Conservation (phyloP, 2,329 filamentous ascomycete genomes). For the Karstenula rhodostoma region DNA sequence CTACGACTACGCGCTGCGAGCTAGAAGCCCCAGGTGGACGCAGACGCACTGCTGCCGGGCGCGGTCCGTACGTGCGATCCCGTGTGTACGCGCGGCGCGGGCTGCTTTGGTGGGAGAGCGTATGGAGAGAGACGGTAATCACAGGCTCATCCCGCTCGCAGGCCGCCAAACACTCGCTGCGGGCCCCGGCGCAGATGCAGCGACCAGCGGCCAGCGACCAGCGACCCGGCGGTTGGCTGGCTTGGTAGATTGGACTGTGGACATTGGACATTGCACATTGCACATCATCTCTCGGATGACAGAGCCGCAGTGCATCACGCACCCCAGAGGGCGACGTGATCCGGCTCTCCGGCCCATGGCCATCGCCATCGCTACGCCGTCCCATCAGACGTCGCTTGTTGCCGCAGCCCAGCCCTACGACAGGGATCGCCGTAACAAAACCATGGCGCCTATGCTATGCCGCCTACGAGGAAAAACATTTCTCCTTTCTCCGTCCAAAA, state of each 20-base stretch:
- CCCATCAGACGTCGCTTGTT: background rate
- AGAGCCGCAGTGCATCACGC: background rate
- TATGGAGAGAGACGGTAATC: background rate
- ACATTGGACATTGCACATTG: no score
- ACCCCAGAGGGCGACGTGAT: conserved; percentile 8
- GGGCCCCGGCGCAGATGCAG: conserved; percentile 6
- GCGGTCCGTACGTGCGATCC: background rate
- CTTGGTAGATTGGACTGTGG: conserved; percentile 1
- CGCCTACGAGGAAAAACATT: background rate
- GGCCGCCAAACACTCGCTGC: background rate
- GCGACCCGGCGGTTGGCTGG: background rate
- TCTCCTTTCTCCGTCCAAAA: conserved; percentile 1
- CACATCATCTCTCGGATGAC: background rate
- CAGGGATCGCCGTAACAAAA: background rate
- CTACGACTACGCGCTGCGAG: no score
- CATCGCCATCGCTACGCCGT: conserved; percentile 5
- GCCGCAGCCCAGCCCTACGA: background rate
- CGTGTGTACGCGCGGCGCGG: background rate
- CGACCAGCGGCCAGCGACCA: background rate
- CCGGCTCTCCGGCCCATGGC: no score
- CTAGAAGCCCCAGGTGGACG: background rate
- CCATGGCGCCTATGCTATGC: no score
- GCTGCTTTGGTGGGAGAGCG: background rate
- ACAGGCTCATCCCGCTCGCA: background rate
- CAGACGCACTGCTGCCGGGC: background rate